A percentile compares a stretch with the other conserved stretches of the same genome.
These are phyloP conservation scores for Phytopythium oedochilum DNA, from an alignment of 352 stramenopile species.

Conservation along the genomic window DNA sequence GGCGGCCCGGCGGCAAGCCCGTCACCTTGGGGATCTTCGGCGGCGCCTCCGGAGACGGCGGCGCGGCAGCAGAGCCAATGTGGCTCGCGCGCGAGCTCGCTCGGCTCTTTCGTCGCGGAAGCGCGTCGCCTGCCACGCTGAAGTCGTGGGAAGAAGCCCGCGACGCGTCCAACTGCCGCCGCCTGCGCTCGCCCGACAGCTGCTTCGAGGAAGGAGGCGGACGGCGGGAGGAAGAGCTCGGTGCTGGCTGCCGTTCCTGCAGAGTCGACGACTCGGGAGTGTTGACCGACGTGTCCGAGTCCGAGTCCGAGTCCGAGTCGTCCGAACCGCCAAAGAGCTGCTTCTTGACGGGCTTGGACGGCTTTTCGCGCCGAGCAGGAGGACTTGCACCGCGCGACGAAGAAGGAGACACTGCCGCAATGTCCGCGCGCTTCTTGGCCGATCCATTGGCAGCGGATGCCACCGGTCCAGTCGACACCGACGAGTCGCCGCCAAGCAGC, in stretches of 20 bases:
- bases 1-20: slow-evolving; percentile 40
- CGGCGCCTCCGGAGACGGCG: slow-evolving; percentile 9
- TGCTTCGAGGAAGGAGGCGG: slow-evolving; percentile 19
- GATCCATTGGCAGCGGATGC: slow-evolving; percentile 10
- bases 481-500: slow-evolving; percentile 9
- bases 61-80: slow-evolving; percentile 1
- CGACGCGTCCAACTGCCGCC: slow-evolving; percentile 4
- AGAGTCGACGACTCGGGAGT: slow-evolving; percentile 14
- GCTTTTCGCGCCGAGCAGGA: slow-evolving; percentile 11
- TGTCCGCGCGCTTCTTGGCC: slow-evolving; percentile 12
- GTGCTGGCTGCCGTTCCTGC: slow-evolving; percentile 2
- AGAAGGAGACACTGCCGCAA: slow-evolving; percentile 3
- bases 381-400: slow-evolving; percentile 10
- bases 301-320: slow-evolving; percentile 53
- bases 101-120: slow-evolving; percentile 22
- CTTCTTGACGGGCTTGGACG: slow-evolving; percentile 23
- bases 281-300: slow-evolving; percentile 41
- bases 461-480: not conserved
- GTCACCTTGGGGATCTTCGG: slow-evolving; percentile 24
- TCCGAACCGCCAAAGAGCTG: slow-evolving; percentile 39
- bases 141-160: slow-evolving; percentile 6
- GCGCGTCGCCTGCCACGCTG: slow-evolving; percentile 12
- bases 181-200: slow-evolving; percentile 7
- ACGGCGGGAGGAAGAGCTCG: slow-evolving; percentile 7
- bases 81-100: slow-evolving; percentile 33